Base-by-base conservation (phyloP, 257 asterid species). In the Nicotiana otophora region DNA sequence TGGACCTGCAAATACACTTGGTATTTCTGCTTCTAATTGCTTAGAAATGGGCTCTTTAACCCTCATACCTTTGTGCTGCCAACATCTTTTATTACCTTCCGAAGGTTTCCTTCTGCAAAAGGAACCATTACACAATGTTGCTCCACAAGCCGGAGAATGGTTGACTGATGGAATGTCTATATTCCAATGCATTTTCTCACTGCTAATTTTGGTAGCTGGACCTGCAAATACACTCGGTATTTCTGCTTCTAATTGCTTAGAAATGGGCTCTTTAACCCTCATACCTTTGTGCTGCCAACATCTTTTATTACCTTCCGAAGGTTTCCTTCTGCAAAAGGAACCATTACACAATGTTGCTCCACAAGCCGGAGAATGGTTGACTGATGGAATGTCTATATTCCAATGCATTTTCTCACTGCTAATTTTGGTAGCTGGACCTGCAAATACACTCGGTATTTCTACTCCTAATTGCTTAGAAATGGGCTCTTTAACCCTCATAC, bases 281-380 rank as follows among this genome's bases (percentile, higher is more conserved):
- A 42, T 39, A 65, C 91, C 84, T 58, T 85, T 60, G 62, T 85
- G 90, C 30, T 28, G 87, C 86, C 84, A 68, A 53, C 89, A 85
- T 62, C 84, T 84, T 80, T 82, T 85, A 58, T 84, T 83, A 68
- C 88, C 87, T 77, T 39, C 58, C 0, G 36, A 42, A 19, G 85
- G 78, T 53, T 69, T 67, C 55, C 85, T 81, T 53, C 76, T 77
- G 79, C 87, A 84, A 80, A 53, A 58, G 4, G 86, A 88, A 39
- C 88, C 89, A 82, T 82, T 53, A 30, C 17, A 20, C 65, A 74
- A 28, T 14, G 80, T 19, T 34, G 77, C 84, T 36, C 82, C 87
- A 76, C 89, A 86, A 66, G 82, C 80, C 20, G 31, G 54, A 48
- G 83, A 77, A 72, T 10, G 23, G 34, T 33, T 19, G 26, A 78